Percentiles rank a stretch among this genome's conserved stretches.
These are phyloP conservation scores for Escovopsis sp. DNA, from an alignment of 2,329 filamentous ascomycete species.

Conservation along the genomic window DNA sequence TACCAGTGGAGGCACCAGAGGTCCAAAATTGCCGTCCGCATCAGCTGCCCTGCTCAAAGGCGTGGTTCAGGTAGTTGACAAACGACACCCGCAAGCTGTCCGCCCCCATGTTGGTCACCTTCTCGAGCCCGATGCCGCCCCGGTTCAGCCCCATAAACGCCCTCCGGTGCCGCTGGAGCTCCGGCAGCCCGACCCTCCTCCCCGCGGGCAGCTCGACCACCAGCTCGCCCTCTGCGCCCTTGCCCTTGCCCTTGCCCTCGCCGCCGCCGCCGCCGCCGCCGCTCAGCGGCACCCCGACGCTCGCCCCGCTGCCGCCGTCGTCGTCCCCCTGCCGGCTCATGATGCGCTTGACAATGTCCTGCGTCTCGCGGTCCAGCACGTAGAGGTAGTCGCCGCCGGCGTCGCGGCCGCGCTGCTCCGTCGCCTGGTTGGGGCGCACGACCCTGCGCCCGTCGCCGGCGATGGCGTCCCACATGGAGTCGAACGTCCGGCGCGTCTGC, in stretches of 20 bases:
- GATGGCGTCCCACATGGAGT: conserved; percentile 61
- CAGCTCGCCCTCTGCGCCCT: conserved; percentile 28
- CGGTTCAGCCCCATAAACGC: conserved; percentile 67
- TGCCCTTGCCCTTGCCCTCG: too few relatives aligned
- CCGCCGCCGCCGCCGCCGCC: conserved; percentile 9
- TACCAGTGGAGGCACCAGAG: neutral
- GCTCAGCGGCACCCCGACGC: conserved; percentile 27
- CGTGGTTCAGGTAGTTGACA: conserved; percentile 51
- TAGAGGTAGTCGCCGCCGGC: conserved; percentile 62
- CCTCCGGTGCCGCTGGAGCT: conserved; percentile 61
- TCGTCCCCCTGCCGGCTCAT: conserved; percentile 56
- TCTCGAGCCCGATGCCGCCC: conserved; percentile 47
- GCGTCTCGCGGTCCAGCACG: conserved; percentile 63
- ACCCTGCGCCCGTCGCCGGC: conserved; percentile 47
- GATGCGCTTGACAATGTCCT: conserved; percentile 58
- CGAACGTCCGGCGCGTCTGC: conserved; percentile 40
- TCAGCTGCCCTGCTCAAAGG: conserved; percentile 41
- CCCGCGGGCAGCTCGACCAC: conserved; percentile 48
- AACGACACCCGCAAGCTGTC: conserved; percentile 47
- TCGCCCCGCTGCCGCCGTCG: conserved; percentile 31
- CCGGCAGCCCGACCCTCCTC: conserved; percentile 53
- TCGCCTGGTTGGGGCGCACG: conserved; percentile 61
- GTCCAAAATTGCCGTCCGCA: neutral
- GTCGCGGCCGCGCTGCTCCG: conserved; percentile 48
- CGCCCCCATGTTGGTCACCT: conserved; percentile 37